Evolutionary conservation across 2,329 filamentous ascomycete genomes (phyloP).

Genomic region (Fusarium chaquense): DNA sequence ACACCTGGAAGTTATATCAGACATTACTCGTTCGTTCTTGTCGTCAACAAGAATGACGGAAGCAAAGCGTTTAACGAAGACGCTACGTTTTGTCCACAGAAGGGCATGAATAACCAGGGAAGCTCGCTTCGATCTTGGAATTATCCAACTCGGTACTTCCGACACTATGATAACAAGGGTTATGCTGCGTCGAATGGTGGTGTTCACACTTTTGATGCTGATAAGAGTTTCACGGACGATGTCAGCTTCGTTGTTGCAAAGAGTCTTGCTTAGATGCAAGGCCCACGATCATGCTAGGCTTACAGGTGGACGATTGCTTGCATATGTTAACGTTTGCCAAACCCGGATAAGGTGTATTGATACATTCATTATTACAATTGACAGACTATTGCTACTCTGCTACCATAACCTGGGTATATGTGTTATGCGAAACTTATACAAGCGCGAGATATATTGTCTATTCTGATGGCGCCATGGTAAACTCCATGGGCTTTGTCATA

Average conservation of each 20-base stretch:
- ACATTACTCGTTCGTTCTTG: constrained; percentile 5
- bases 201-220: constrained; percentile 22
- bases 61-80: constrained; percentile 26
- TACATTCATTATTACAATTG: too few relatives aligned
- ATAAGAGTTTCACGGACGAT: constrained; percentile 9
- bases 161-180: constrained; percentile 13
- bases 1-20: constrained; percentile 22
- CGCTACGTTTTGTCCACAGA: constrained; percentile 27
- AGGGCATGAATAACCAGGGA: constrained; percentile 12
- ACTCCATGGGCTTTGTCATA: constrained; percentile 23
- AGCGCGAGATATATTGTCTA: neutral
- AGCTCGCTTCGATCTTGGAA: constrained; percentile 25
- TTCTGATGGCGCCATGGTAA: neutral
- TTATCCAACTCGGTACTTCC: constrained; percentile 25
- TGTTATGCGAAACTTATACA: fast-evolving
- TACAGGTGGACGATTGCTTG: neutral
- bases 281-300: fast-evolving
- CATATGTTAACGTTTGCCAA: neutral
- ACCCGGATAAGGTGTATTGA: too few relatives aligned
- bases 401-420: neutral
- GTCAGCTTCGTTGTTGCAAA: constrained; percentile 8
- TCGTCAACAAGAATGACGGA: neutral
- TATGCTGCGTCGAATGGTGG: constrained; percentile 20
- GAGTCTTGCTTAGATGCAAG: neutral
- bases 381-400: fast-evolving